Evolutionary conservation across 768 basidiomycete genomes (phyloP).

Genomic region (Termitomyces sp.): DNA sequence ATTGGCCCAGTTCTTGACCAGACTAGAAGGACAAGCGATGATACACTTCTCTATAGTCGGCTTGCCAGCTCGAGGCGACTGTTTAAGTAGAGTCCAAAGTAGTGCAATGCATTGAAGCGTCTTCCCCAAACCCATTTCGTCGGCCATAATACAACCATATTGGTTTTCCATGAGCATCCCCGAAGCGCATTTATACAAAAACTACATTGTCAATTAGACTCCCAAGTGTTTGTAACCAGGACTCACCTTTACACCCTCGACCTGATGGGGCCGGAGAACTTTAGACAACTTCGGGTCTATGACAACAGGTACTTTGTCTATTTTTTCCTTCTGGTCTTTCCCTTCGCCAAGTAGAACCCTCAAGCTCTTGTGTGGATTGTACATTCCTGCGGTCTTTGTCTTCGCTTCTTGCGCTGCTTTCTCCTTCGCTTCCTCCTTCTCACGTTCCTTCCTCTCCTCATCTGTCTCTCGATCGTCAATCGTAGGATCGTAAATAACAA

Average conservation of each 20-base stretch:
- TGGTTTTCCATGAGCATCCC: constrained; percentile 91
- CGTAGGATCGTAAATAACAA: constrained; percentile 96
- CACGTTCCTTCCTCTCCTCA: constrained; percentile 72
- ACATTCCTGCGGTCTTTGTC: constrained; percentile 71
- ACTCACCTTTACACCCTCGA: constrained; percentile 92
- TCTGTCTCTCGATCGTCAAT: constrained; percentile 90
- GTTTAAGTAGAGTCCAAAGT: constrained; percentile 93
- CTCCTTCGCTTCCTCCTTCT: constrained; percentile 69
- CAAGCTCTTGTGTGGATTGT: constrained; percentile 91
- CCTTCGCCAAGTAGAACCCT: constrained; percentile 73
- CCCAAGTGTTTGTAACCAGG: neutral
- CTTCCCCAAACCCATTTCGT: constrained; percentile 98
- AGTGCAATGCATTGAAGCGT: constrained; percentile 96
- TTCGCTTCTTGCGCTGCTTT: constrained; percentile 60
- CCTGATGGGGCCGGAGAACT: constrained; percentile 94
- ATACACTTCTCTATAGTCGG: constrained; percentile 95
- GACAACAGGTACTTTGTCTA: constrained; percentile 89
- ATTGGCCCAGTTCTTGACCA: constrained; percentile 99
- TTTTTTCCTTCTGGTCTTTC: constrained; percentile 59
- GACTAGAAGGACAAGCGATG: constrained; percentile 93
- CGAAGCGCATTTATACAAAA: constrained; percentile 92
- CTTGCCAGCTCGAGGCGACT: constrained; percentile 86
- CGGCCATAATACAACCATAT: constrained; percentile 97
- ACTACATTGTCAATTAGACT: constrained; percentile 45
- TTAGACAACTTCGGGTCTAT: constrained; percentile 88